These are phyloP conservation scores for Helotiales sp. DNA, from an alignment of 2,329 filamentous ascomycete species.

Conservation along the genomic window DNA sequence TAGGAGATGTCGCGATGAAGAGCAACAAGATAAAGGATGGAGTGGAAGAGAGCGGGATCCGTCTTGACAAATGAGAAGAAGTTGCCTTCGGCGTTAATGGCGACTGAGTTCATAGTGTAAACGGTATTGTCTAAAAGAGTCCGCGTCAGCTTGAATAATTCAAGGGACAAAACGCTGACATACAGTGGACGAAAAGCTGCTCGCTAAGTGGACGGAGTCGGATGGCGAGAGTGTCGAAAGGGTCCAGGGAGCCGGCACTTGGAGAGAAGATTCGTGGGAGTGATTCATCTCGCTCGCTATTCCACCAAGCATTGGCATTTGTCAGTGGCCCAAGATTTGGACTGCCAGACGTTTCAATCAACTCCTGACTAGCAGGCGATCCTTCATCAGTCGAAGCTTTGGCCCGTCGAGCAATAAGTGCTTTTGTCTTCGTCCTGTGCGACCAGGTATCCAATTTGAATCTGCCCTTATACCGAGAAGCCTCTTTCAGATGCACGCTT, in stretches of 20 bases:
- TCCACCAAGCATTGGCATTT: background rate
- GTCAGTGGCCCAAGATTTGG: background rate
- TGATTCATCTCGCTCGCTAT: background rate
- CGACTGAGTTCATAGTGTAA: slow-evolving; percentile 21
- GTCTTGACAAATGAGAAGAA: slow-evolving; percentile 15
- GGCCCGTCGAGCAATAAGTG: background rate
- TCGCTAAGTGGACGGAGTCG: slow-evolving; percentile 10
- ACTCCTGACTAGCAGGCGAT: background rate
- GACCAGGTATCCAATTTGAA: slow-evolving; percentile 20
- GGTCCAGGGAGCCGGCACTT: slow-evolving; percentile 10
- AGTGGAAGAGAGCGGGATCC: slow-evolving; percentile 20
- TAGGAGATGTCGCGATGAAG: slow-evolving; percentile 16
- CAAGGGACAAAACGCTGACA: background rate
- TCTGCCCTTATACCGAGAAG: slow-evolving; percentile 15
- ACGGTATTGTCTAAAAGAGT: slow-evolving; percentile 8
- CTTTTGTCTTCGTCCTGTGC: slow-evolving; percentile 14
- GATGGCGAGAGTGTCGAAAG: slow-evolving; percentile 18
- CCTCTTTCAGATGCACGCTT: background rate
- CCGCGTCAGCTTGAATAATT: background rate
- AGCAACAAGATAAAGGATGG: slow-evolving; percentile 19
- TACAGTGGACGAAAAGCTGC: slow-evolving; percentile 15
- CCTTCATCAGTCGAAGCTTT: background rate
- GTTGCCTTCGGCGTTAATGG: slow-evolving; percentile 16
- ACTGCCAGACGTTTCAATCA: background rate
- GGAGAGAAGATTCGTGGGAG: background rate